Conservation (phyloP, 1,139 yeast species). For the Scheffersomyces stambukii region DNA sequence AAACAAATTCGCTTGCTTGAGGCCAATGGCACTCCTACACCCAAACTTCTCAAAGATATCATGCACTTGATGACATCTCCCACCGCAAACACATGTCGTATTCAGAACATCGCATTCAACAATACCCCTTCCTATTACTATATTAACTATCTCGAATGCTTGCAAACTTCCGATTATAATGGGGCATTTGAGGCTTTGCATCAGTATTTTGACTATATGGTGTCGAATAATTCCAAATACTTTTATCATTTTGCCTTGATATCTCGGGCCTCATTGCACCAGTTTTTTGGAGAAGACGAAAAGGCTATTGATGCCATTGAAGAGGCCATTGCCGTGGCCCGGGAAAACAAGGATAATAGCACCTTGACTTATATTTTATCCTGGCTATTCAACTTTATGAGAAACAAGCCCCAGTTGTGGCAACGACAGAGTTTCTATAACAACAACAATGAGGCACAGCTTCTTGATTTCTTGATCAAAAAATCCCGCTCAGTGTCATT, state of each 20-base stretch:
- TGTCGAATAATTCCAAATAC: constrained; percentile 59
- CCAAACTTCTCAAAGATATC: constrained; percentile 39
- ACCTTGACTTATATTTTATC: constrained; percentile 75
- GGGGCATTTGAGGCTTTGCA: constrained; percentile 71
- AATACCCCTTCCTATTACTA: constrained; percentile 62
- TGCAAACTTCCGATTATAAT: constrained; percentile 64
- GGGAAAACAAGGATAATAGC: constrained; percentile 74
- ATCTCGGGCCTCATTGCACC: constrained; percentile 74
- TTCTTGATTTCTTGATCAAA: constrained; percentile 57
- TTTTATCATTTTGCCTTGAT: constrained; percentile 81
- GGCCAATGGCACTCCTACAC: constrained; percentile 49
- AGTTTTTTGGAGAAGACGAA: constrained; percentile 66
- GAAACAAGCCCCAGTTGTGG: constrained; percentile 60
- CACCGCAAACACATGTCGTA: constrained; percentile 36
- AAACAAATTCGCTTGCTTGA: constrained; percentile 57
- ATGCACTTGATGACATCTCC: constrained; percentile 43
- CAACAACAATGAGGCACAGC: constrained; percentile 49
- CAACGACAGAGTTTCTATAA: constrained; percentile 35
- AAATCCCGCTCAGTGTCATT: constrained; percentile 53
- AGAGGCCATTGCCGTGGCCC: constrained; percentile 83
- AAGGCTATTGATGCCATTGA: constrained; percentile 80
- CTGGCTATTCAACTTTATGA: constrained; percentile 73
- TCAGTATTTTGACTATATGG: constrained; percentile 83
- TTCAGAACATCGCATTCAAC: constrained; percentile 44
- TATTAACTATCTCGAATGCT: constrained; percentile 58